Evolutionary conservation across 2,329 filamentous ascomycete genomes (phyloP).

Genomic region (Orbilia blumenaviensis): DNA sequence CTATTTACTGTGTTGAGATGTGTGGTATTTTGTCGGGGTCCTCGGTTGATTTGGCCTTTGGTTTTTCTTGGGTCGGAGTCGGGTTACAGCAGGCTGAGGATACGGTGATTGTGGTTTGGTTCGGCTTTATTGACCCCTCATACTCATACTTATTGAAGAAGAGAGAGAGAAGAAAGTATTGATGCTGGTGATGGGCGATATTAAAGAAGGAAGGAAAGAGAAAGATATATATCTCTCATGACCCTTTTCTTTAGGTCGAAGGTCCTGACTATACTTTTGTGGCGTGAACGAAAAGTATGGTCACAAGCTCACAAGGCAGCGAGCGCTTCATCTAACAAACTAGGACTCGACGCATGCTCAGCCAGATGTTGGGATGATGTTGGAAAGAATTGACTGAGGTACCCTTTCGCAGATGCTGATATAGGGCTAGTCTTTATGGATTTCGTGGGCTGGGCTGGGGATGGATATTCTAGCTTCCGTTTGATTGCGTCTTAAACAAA

Average conservation of each 20-base stretch:
- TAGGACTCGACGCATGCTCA: not conserved
- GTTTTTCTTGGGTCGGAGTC: not conserved
- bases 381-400: not conserved
- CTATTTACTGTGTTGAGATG: conserved; percentile 10
- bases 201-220: not conserved
- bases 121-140: not conserved
- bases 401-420: conserved; percentile 36
- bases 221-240: conserved; percentile 40
- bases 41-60: not conserved
- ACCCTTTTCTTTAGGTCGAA: not conserved
- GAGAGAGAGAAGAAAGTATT: not conserved
- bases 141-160: not conserved
- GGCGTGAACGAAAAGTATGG: not conserved
- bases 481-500: not conserved
- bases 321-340: conserved; percentile 9
- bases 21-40: conserved; percentile 13
- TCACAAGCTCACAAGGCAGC: conserved; percentile 18
- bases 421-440: conserved; percentile 25
- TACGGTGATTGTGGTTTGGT: not conserved
- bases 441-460: not conserved
- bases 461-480: not conserved
- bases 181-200: not conserved
- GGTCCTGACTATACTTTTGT: not conserved
- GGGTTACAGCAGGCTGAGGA: too few species aligned
- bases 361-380: conserved; percentile 10